Base-by-base conservation (phyloP, 2,329 filamentous ascomycete species). In the Fonsecaea nubica region DNA sequence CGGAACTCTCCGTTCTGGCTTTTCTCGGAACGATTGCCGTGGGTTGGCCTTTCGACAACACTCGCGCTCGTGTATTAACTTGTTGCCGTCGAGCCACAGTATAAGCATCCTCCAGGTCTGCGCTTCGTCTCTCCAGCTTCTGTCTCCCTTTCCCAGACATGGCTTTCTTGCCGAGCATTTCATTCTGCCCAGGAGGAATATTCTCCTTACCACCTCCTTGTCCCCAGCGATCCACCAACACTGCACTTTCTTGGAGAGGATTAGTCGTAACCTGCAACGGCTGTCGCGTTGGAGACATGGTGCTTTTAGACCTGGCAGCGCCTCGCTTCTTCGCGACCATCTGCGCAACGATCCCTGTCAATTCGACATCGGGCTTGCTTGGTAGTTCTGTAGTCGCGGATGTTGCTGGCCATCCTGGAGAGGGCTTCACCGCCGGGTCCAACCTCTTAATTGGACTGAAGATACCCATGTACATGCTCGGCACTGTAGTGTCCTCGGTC, bases 191-290 rank as follows among this genome's bases (percentile, higher is more conserved):
- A 0, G 86, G 87, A 13, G 86, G 86, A 4, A 88, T 73, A 68
- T 89, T 90, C 74, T 89, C 87, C 71, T 90, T 90, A 5, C 87
- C 87, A 4, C 81, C 82, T 38, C 85, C 84, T 57, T 81, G 80
- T 30, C 86, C 86, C 65, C 78, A 72, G n/a, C 84, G 73, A 71
- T 87, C 84, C 52, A 77, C 72, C 18, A 76, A 74, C 48, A 78
- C 76, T 4, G 77, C 76, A 7, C 75, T 72, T 55, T 80, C 80
- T 69, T 85, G 84, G 6, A 76, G 66, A 60, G 77, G 64, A 33
- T 75, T 78, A 5, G 73, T 66, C 12, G 76, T 79, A 45, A 81
- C 78, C 40, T 82, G 81, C 58, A 89, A 74, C 2, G 86, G 85
- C 18, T 77, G 78, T 50, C 83, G 80, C 45, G 53, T 61, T 6